Evolutionary conservation across 352 stramenopile species (phyloP).

Genomic region (Discostella stelligera): DNA sequence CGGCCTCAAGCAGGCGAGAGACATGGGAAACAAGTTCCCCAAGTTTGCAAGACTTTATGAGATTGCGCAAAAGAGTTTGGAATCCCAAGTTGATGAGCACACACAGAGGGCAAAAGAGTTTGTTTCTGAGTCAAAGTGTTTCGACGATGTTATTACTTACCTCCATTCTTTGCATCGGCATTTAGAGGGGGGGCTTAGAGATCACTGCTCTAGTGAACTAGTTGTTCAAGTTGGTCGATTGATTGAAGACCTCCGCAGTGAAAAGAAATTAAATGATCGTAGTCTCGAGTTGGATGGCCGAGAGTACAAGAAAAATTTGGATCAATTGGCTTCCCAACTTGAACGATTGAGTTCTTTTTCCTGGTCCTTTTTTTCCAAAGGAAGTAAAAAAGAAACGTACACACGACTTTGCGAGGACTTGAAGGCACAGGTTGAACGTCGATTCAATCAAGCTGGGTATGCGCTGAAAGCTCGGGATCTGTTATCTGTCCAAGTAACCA

Average conservation of each 20-base stretch:
- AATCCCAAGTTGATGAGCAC: constrained; percentile 13
- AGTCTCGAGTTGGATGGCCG: constrained; percentile 47
- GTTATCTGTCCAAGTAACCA: constrained; percentile 41
- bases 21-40: constrained; percentile 9
- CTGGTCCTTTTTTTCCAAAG: background rate
- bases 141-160: constrained; percentile 49
- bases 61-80: background rate
- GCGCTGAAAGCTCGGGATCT: constrained; percentile 46
- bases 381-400: constrained; percentile 37
- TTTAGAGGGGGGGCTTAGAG: constrained; percentile 37
- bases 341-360: constrained; percentile 27
- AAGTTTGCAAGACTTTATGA: constrained; percentile 14
- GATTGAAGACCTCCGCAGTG: constrained; percentile 25
- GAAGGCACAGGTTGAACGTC: constrained; percentile 15
- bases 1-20: constrained; percentile 27
- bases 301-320: constrained; percentile 31
- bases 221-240: constrained; percentile 34
- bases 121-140: constrained; percentile 36
- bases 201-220: constrained; percentile 27
- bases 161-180: constrained; percentile 33
- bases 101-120: constrained; percentile 5
- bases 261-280: constrained; percentile 44
- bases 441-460: constrained; percentile 19
- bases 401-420: constrained; percentile 24
- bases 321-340: constrained; percentile 32